These are phyloP conservation scores for Alternaria incomplexa DNA, from an alignment of 2,329 filamentous ascomycete species.

Conservation along the genomic window DNA sequence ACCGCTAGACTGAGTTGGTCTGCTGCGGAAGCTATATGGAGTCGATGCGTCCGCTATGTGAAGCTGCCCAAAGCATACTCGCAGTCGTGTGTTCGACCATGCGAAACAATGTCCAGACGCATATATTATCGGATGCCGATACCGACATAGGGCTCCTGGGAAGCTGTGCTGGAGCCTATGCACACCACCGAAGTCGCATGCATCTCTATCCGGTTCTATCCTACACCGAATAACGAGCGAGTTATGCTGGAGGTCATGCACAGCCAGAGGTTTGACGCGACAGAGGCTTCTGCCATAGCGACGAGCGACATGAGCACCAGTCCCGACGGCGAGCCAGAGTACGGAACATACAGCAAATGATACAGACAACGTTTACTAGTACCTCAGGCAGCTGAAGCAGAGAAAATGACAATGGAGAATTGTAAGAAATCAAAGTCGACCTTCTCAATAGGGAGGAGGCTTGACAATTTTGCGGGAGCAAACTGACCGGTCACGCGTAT, in stretches of 20 bases:
- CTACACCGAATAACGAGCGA: background rate
- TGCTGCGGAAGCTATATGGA: background rate
- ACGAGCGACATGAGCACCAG: background rate
- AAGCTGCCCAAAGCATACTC: background rate
- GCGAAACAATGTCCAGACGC: background rate
- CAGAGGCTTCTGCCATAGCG: background rate
- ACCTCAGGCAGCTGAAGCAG: too few species aligned
- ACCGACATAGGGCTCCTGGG: background rate
- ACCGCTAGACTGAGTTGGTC: background rate
- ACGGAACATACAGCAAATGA: background rate
- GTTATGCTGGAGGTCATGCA: background rate
- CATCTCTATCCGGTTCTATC: background rate
- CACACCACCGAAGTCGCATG: background rate
- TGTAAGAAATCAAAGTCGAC: background rate
- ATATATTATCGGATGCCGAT: background rate
- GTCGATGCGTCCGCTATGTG: background rate
- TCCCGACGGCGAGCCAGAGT: background rate
- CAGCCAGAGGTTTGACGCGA: background rate
- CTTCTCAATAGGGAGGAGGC: background rate
- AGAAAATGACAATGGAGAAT: background rate
- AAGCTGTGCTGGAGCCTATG: background rate
- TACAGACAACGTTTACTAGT: background rate
- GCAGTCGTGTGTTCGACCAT: background rate
- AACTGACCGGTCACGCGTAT: background rate
- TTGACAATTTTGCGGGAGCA: background rate